These are phyloP conservation scores for Crataegus laevigata DNA, from an alignment of 306 rosid genomes.

Conservation along the genomic window DNA sequence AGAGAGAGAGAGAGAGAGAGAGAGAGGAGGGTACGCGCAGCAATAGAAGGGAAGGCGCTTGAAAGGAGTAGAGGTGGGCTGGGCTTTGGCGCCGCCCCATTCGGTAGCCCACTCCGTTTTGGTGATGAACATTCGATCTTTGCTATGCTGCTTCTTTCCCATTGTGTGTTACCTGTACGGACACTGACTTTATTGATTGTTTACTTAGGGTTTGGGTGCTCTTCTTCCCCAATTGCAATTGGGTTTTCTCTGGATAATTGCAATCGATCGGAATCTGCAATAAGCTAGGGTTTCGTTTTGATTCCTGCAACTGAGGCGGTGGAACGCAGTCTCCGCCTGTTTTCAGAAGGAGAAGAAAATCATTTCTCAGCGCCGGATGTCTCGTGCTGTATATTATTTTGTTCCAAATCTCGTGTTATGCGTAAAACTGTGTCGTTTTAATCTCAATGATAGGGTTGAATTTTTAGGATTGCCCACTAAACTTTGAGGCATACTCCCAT, in stretches of 20 bases:
- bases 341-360: background rate
- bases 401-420: background rate
- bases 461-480: no score
- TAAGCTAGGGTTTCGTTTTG: background rate
- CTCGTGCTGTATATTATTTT: no score
- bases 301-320: background rate
- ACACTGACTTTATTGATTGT: background rate
- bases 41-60: slow-evolving; percentile 95
- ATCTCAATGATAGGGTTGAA: no score
- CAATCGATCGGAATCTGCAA: background rate
- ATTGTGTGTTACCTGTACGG: slow-evolving; percentile 16
- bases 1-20: slow-evolving; percentile 9
- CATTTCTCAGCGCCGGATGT: background rate
- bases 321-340: background rate
- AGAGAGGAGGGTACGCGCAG: slow-evolving; percentile 53
- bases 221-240: background rate
- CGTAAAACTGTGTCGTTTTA: background rate
- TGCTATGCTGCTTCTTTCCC: slow-evolving; percentile 99
- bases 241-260: background rate
- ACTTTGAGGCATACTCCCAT: background rate
- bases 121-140: slow-evolving; percentile 85
- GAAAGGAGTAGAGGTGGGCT: slow-evolving; percentile 57
- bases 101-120: slow-evolving; percentile 99
- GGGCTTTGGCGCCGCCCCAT: slow-evolving; percentile 96
- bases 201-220: background rate